These are phyloP conservation scores for Podaxis sp. DNA, from an alignment of 768 basidiomycete genomes.

Conservation along the genomic window DNA sequence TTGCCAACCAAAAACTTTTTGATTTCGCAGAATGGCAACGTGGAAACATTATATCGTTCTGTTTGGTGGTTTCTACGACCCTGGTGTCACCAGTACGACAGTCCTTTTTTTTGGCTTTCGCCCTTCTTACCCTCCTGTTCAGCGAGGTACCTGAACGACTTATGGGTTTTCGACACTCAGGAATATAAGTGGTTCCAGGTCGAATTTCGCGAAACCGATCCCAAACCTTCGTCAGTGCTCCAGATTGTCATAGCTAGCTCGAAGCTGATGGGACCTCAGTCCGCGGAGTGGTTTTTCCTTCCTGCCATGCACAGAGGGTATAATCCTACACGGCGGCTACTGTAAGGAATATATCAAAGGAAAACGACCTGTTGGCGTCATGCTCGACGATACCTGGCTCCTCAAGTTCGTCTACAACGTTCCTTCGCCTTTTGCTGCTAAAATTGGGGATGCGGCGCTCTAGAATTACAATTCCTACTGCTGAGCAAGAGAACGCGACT, in stretches of 20 bases:
- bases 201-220: slow-evolving; percentile 69
- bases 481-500: slow-evolving; percentile 15
- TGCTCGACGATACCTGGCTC: slow-evolving; percentile 90
- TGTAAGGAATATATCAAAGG: slow-evolving; percentile 89
- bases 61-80: slow-evolving; percentile 91
- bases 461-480: slow-evolving; percentile 25
- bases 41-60: slow-evolving; percentile 89
- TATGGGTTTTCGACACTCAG: slow-evolving; percentile 85
- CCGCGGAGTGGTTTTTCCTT: slow-evolving; percentile 86
- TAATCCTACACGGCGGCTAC: slow-evolving; percentile 85
- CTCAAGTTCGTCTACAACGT: slow-evolving; percentile 50
- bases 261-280: slow-evolving; percentile 31
- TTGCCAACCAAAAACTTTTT: slow-evolving; percentile 4
- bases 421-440: not conserved
- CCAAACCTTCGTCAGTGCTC: slow-evolving; percentile 65
- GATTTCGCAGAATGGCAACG: slow-evolving; percentile 66
- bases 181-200: slow-evolving; percentile 85
- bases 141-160: slow-evolving; percentile 83
- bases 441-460: not conserved
- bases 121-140: not conserved
- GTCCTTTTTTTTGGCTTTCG: not conserved
- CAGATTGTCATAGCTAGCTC: not conserved
- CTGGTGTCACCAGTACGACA: slow-evolving; percentile 71
- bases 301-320: slow-evolving; percentile 72
- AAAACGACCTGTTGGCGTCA: slow-evolving; percentile 81